Evolutionary conservation across 768 basidiomycete species (phyloP), one percentile per base, ranked within the genome.

Genomic region (Lentinula edodes): DNA sequence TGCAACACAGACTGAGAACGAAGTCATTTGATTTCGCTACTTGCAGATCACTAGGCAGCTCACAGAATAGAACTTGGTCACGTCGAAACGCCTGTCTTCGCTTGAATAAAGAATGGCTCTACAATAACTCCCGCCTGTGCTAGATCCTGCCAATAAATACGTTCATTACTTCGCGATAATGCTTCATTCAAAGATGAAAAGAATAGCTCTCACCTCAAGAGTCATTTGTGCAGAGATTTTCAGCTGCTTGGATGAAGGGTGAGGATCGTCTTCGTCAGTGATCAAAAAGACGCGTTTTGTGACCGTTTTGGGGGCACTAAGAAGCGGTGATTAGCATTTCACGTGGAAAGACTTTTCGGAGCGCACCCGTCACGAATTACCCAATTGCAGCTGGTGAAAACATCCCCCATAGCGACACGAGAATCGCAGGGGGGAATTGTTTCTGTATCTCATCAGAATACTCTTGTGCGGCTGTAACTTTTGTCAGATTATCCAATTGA

Each of bases 251-350:
- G 74, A 83, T 9, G 82, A 81, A 5, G 82, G 73, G 69, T 83
- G 84, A 2, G 94, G 94, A 65, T 90, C 74, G 66, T 95, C 93
- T 66, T 91, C 87, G 69, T 98, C 90, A 0, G 96, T 98, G 46
- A 99, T 90, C 42, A 96, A 76, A 71, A 98, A 98, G 0, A 98
- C 83, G 6, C 95, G 87, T 70, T 96, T 95, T n/a, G 89, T 87
- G 2, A 93, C 92, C 0, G 87, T 92, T 69, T 95, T 93, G 20
- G 88, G 87, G 7, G 91, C 90, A 10, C 92, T 94, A 45, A 57
- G 43, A 41, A 18, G 35, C 32, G 57, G 38, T 13, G 9, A 46
- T 55, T 62, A 18, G 53, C n/a, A 50, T 38, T 36, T n/a, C 38
- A 5, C 9, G 2, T 56, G 0, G 5, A 41, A 6, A 23, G 23